Conservation (phyloP, 2,329 filamentous ascomycete species). For the Cordyceps javanica region DNA sequence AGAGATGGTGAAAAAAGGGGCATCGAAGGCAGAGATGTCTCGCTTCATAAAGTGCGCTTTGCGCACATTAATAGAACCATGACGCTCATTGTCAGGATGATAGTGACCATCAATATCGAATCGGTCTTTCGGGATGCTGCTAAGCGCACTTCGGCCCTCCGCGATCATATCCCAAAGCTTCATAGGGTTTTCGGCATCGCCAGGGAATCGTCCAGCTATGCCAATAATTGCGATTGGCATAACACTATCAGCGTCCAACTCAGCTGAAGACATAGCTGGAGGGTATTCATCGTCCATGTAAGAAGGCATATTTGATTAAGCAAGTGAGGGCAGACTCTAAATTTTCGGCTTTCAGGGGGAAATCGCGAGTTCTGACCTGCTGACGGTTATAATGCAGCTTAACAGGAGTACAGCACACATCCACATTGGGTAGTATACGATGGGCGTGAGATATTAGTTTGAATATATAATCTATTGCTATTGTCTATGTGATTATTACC, state of each 20-base stretch:
- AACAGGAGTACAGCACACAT: no score
- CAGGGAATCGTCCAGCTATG: background rate
- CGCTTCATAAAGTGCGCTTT: background rate
- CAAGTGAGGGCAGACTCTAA: no score
- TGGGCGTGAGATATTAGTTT: no score
- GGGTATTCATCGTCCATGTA: background rate
- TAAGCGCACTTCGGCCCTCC: background rate
- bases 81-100: background rate
- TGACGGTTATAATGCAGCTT: no score
- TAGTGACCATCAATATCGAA: background rate
- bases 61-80: background rate
- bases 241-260: background rate
- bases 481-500: no score
- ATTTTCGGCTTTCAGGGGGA: no score
- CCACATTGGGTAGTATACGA: no score
- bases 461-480: no score
- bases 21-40: constrained; percentile 13
- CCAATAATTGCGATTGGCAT: background rate
- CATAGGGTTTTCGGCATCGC: background rate
- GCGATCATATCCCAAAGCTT: background rate
- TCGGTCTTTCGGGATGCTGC: background rate
- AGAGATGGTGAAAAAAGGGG: constrained; percentile 23
- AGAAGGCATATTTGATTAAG: background rate
- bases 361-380: no score
- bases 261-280: background rate